A percentile compares a stretch with the other conserved stretches of the same genome.
Evolutionary conservation across 768 basidiomycete genomes (phyloP).

Genomic region (Lentinus brumalis): DNA sequence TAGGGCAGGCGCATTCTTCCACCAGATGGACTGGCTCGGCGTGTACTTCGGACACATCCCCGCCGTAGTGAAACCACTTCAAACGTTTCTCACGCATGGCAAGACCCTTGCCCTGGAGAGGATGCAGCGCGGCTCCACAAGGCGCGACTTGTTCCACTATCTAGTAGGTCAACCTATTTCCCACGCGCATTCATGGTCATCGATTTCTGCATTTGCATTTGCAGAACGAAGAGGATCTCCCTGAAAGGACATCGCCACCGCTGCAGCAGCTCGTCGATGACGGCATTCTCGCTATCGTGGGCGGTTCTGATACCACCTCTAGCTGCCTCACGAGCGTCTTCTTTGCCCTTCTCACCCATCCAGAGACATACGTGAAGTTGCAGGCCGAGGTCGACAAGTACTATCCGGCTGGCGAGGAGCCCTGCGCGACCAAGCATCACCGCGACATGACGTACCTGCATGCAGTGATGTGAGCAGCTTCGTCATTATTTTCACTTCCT

Average conservation of each 20-base stretch:
- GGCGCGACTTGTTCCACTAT: constrained; percentile 44
- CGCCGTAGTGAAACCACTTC: not conserved
- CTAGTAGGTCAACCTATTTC: constrained; percentile 34
- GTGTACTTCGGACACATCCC: not conserved
- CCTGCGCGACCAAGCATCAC: constrained; percentile 21
- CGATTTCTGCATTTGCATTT: no score
- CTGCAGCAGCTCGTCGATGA: constrained; percentile 14
- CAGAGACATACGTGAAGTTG: constrained; percentile 15
- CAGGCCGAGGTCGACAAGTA: constrained; percentile 28
- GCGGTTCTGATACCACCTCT: constrained; percentile 34
- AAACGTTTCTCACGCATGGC: constrained; percentile 11
- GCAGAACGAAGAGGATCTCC: constrained; percentile 22
- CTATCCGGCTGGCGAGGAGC: constrained; percentile 25
- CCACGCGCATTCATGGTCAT: not conserved
- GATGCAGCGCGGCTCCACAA: constrained; percentile 20
- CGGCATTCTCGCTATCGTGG: constrained; percentile 28
- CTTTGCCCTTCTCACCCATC: constrained; percentile 25
- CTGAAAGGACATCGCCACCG: constrained; percentile 4
- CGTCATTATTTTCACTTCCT: no score
- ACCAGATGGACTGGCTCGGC: no score
- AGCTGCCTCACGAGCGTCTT: constrained; percentile 27
- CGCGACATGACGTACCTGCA: constrained; percentile 35
- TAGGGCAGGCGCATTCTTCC: no score
- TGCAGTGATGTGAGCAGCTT: constrained; percentile 34
- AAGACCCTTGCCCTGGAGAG: constrained; percentile 8